A percentile compares a stretch with the other conserved stretches of the same genome.
Conservation (phyloP, 305 asterid genomes). For the Rubia peregrina region DNA sequence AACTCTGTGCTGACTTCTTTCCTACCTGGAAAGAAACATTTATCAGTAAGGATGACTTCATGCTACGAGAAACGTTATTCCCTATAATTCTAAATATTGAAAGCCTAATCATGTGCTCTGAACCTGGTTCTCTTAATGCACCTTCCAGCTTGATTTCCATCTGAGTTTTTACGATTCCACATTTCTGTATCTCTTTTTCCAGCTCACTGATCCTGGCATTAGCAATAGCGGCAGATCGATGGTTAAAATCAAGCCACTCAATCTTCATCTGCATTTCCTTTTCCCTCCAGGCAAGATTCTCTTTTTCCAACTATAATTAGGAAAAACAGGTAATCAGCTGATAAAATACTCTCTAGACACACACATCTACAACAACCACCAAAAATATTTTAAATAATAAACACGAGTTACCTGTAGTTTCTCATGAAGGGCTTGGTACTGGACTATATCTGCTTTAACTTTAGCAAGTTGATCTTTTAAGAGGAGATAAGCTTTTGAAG, state of each 20-base stretch:
- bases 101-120: constrained; percentile 10
- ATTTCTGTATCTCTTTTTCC: constrained; percentile 59
- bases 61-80: background rate
- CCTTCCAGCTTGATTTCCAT: constrained; percentile 62
- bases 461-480: constrained; percentile 73
- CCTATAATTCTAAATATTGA: background rate
- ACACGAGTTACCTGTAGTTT: constrained; percentile 76
- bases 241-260: constrained; percentile 69
- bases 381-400: background rate
- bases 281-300: constrained; percentile 78
- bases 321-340: constrained; percentile 19
- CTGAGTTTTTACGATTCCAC: constrained; percentile 39
- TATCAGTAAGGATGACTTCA: constrained; percentile 5
- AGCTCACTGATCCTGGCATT: constrained; percentile 69
- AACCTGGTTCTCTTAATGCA: constrained; percentile 84
- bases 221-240: constrained; percentile 61
- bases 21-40: constrained; percentile 55
- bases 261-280: constrained; percentile 67
- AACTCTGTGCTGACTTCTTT: constrained; percentile 80
- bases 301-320: constrained; percentile 68
- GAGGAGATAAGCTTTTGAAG: constrained; percentile 62
- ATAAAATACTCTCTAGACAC: constrained; percentile 3
- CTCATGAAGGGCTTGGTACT: constrained; percentile 70
- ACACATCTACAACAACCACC: background rate
- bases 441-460: constrained; percentile 61